Evolutionary conservation across 345 rosid genomes (phyloP).

Genomic region (Mallotus nudiflorus): DNA sequence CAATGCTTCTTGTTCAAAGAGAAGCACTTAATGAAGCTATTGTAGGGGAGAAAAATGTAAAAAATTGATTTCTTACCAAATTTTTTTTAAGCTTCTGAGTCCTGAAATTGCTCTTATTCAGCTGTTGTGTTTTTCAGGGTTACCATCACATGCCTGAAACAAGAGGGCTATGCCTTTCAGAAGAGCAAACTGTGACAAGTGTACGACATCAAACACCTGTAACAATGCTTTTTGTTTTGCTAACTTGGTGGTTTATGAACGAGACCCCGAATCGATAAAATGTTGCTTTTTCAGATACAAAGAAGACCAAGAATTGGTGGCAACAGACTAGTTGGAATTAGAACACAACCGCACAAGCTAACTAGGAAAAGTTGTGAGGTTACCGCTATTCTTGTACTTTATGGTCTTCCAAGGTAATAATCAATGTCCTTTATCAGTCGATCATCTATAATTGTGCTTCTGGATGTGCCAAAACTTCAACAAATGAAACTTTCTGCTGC

Average conservation of each 20-base stretch:
- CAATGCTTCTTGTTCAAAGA: slow-evolving; percentile 95
- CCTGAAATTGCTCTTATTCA: slow-evolving; percentile 14
- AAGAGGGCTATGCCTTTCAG: slow-evolving; percentile 94
- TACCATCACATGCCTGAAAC: slow-evolving; percentile 97
- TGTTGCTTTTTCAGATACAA: slow-evolving; percentile 42
- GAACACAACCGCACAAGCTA: slow-evolving; percentile 76
- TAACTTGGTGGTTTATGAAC: background rate
- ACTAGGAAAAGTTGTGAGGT: slow-evolving; percentile 77
- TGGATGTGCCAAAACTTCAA: no score
- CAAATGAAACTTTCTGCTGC: no score
- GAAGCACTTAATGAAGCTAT: slow-evolving; percentile 94
- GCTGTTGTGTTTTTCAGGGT: slow-evolving; percentile 49
- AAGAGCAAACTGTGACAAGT: slow-evolving; percentile 72
- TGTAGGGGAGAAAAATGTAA: slow-evolving; percentile 84
- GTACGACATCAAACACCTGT: background rate
- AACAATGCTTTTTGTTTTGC: background rate
- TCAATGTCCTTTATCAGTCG: no score
- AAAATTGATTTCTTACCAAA: background rate
- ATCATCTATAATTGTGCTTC: no score
- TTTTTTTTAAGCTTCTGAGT: background rate
- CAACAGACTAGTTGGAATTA: slow-evolving; percentile 62
- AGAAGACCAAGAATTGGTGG: slow-evolving; percentile 71
- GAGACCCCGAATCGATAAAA: background rate
- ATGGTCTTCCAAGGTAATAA: slow-evolving; percentile 96
- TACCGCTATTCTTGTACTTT: slow-evolving; percentile 93